Base-by-base conservation (phyloP, 192 early-diverging fungal species). In the Coemansia sp. region DNA sequence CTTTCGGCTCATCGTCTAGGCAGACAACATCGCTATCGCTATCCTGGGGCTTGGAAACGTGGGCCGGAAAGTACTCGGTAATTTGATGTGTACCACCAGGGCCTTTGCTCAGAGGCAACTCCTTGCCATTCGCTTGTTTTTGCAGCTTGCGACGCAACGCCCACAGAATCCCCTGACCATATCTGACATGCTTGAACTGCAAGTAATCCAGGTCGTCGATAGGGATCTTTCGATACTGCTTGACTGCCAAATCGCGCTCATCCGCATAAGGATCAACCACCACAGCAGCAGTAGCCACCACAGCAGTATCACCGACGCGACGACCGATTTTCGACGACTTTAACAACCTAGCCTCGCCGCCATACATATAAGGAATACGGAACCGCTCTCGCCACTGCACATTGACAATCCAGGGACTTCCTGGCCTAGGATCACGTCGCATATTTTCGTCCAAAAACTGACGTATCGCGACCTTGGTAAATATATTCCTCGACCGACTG, bases 121-220 rank as follows among this genome's bases (percentile, higher is more conserved):
- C 20, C 59, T 75, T 41, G 61, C 65, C n/a, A 11, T 34, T 34
- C 13, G 27, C 10, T 29, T 13, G 62, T 44, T 70, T 55, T 55
- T 73, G 60, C 45, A 62, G 35, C 49, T 71, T 64, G 59, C 66
- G 62, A 10, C 72, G 59, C 39, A 61, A 29, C 34, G 69, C 64
- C 73, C 74, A 73, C 59, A 71, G 39, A 34, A 64, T 64, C 27
- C 78, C 68, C 1, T 72, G 68, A 16, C 29, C 61, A 30, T 60
- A 65, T 41, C 58, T 70, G 75, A 62, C 80, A 66, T 72, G 87
- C 78, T 61, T 65, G 49, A 70, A 73, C 35, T 82, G 69, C 3
- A 88, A 77, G 27, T 92, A 75, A 24, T 93, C 92, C 43, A 93
- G 68, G 78, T 98, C 94, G 59, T 97, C 94, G 3, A 92, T 88